phyloP scores from a whole-genome alignment of 208 protist species.

The Leishmania mexicana region DNA sequence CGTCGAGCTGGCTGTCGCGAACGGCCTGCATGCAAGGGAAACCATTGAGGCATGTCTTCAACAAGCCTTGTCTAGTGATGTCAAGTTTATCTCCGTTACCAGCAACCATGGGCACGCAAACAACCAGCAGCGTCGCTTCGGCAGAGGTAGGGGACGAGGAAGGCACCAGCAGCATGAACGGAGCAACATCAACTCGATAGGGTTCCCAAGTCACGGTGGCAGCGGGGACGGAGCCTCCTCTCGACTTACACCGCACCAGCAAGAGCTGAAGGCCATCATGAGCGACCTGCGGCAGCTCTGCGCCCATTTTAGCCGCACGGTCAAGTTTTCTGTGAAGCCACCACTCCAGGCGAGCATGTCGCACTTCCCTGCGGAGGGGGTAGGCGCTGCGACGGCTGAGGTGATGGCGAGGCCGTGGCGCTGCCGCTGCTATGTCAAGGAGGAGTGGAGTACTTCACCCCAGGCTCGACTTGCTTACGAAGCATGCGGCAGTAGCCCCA shows the following conservation, averaged over 20 bases:
- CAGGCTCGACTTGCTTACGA: slow-evolving; percentile 54
- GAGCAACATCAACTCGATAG: background rate
- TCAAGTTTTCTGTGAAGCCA: slow-evolving; percentile 87
- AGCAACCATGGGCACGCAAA: background rate
- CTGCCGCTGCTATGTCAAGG: slow-evolving; percentile 84
- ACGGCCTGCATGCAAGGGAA: slow-evolving; percentile 38
- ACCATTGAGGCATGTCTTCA: slow-evolving; percentile 63
- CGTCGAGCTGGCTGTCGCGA: slow-evolving; percentile 77
- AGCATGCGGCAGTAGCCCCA: slow-evolving; percentile 48
- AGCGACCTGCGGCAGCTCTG: slow-evolving; percentile 78
- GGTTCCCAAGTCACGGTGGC: background rate
- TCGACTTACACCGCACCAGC: slow-evolving; percentile 59
- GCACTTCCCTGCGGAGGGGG: background rate
- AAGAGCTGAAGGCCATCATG: slow-evolving; percentile 74
- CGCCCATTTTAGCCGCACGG: slow-evolving; percentile 64
- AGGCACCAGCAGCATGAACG: slow-evolving; percentile 18
- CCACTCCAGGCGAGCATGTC: slow-evolving; percentile 15
- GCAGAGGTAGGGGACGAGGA: slow-evolving; percentile 6
- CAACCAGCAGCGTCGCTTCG: slow-evolving; percentile 7
- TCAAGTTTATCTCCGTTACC: slow-evolving; percentile 63
- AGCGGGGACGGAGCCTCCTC: background rate
- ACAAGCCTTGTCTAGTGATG: slow-evolving; percentile 78
- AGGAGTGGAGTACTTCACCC: slow-evolving; percentile 75
- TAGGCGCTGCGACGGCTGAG: background rate
- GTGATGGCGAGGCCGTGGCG: slow-evolving; percentile 39